These are phyloP conservation scores for Shiraia sp. DNA, from an alignment of 2,329 filamentous ascomycete genomes.

Conservation along the genomic window DNA sequence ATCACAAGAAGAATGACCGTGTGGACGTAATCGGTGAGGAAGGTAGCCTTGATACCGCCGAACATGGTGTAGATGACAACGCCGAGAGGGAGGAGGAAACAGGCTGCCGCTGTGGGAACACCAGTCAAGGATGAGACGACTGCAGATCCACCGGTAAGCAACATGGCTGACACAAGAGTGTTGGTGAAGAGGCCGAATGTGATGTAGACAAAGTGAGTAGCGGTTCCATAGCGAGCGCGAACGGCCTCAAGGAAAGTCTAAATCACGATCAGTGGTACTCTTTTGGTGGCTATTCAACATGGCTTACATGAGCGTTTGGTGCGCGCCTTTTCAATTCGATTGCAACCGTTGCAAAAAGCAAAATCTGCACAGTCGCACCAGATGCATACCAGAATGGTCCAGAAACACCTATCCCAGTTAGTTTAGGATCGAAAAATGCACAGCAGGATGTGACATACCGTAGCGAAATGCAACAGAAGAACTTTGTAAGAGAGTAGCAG, in stretches of 20 bases:
- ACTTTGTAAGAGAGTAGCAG: slow-evolving; percentile 34
- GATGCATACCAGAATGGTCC: slow-evolving; percentile 41
- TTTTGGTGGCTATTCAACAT: rapidly evolving
- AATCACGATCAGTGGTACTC: slow-evolving; percentile 33
- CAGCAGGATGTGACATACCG: slow-evolving; percentile 13
- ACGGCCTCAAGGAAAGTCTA: slow-evolving; percentile 84
- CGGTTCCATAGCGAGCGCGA: slow-evolving; percentile 75
- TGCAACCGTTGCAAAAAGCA: slow-evolving; percentile 34
- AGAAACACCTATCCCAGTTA: slow-evolving; percentile 25
- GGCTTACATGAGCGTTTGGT: slow-evolving; percentile 34
- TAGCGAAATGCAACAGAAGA: slow-evolving; percentile 40
- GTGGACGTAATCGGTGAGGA: slow-evolving; percentile 84
- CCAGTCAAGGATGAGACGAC: slow-evolving; percentile 60
- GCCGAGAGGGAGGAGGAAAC: slow-evolving; percentile 79
- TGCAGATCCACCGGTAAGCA: slow-evolving; percentile 80
- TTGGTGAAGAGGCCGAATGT: slow-evolving; percentile 80
- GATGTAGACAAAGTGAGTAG: slow-evolving; percentile 77
- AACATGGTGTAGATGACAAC: slow-evolving; percentile 78
- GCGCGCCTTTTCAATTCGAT: slow-evolving; percentile 41
- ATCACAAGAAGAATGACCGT: slow-evolving; percentile 83
- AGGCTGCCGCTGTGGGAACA: slow-evolving; percentile 77
- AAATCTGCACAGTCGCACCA: slow-evolving; percentile 38
- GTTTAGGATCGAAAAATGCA: neutral
- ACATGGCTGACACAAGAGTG: slow-evolving; percentile 87
- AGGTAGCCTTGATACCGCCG: slow-evolving; percentile 69